Percentiles rank a stretch among this genome's conserved stretches.
Evolutionary conservation across 2,329 filamentous ascomycete species (phyloP).

Genomic region (Akanthomyces muscarius): DNA sequence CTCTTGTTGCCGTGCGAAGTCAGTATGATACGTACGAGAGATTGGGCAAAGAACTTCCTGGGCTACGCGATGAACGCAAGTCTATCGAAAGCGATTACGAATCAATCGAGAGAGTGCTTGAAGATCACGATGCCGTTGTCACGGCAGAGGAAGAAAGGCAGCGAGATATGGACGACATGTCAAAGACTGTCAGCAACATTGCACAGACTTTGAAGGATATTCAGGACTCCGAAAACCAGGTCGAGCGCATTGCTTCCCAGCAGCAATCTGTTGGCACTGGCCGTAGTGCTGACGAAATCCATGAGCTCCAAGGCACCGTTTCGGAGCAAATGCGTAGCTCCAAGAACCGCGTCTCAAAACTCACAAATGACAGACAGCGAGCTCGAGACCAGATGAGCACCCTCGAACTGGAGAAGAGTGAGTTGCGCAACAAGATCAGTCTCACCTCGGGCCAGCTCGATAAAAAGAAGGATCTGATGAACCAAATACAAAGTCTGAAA

Average conservation of each 20-base stretch:
- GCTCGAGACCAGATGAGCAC: slow-evolving; percentile 62
- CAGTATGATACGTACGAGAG: slow-evolving; percentile 72
- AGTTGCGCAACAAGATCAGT: slow-evolving; percentile 68
- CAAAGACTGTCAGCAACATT: slow-evolving; percentile 73
- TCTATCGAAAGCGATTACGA: slow-evolving; percentile 60
- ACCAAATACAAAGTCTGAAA: slow-evolving; percentile 70
- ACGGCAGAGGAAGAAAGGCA: slow-evolving; percentile 60
- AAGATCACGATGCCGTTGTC: slow-evolving; percentile 64
- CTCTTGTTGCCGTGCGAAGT: slow-evolving; percentile 58
- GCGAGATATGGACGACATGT: slow-evolving; percentile 70
- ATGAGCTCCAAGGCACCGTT: slow-evolving; percentile 65
- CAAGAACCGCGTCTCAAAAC: slow-evolving; percentile 61
- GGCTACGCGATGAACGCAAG: slow-evolving; percentile 59
- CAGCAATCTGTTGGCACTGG: slow-evolving; percentile 64
- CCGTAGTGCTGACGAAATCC: slow-evolving; percentile 78
- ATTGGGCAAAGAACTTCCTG: slow-evolving; percentile 67
- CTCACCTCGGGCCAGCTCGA: slow-evolving; percentile 71
- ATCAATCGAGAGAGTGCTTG: slow-evolving; percentile 55
- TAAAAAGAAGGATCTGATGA: slow-evolving; percentile 68
- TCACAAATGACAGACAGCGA: slow-evolving; percentile 68
- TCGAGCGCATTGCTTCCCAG: slow-evolving; percentile 70
- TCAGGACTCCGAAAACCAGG: slow-evolving; percentile 64
- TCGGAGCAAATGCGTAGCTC: slow-evolving; percentile 63
- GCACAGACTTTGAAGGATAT: slow-evolving; percentile 69
- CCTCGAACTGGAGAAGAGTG: slow-evolving; percentile 73